phyloP scores from a whole-genome alignment of 192 early-diverging fungal genomes.

The Gaertneriomyces sp. region DNA sequence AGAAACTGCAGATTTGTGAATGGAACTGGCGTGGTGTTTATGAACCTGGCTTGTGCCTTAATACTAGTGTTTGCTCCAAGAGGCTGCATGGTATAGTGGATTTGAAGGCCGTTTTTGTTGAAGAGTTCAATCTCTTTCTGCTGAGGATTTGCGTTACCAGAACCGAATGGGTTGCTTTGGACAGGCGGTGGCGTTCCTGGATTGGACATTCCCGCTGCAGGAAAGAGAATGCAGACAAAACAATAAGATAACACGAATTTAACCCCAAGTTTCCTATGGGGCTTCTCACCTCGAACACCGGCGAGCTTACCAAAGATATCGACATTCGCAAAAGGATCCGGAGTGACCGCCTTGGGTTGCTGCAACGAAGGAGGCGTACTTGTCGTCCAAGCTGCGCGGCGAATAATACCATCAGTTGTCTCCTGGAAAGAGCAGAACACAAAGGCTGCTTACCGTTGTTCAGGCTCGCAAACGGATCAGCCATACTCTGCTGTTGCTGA shows the following conservation, averaged over 20 bases:
- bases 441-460: too few species aligned
- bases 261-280: too few species aligned
- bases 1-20: constrained; percentile 48
- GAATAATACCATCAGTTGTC: not conserved
- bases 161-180: too few species aligned
- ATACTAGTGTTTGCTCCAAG: constrained; percentile 22
- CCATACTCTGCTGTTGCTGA: too few species aligned
- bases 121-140: constrained; percentile 17
- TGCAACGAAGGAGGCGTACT: constrained; percentile 9
- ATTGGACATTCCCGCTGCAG: too few species aligned
- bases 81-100: constrained; percentile 34
- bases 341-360: not conserved
- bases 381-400: not conserved
- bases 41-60: constrained; percentile 39
- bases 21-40: constrained; percentile 55
- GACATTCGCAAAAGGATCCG: constrained; percentile 23
- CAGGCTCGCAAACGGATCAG: too few species aligned
- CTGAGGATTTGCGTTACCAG: too few species aligned
- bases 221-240: too few species aligned
- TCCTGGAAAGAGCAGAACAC: too few species aligned
- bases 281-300: constrained; percentile 25
- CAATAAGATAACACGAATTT: too few species aligned
- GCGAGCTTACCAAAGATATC: constrained; percentile 33
- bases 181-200: too few species aligned
- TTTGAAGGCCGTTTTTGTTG: constrained; percentile 58